phyloP scores from a whole-genome alignment of 1,284 basidiomycete genomes.

The Boletellus deceptivus region DNA sequence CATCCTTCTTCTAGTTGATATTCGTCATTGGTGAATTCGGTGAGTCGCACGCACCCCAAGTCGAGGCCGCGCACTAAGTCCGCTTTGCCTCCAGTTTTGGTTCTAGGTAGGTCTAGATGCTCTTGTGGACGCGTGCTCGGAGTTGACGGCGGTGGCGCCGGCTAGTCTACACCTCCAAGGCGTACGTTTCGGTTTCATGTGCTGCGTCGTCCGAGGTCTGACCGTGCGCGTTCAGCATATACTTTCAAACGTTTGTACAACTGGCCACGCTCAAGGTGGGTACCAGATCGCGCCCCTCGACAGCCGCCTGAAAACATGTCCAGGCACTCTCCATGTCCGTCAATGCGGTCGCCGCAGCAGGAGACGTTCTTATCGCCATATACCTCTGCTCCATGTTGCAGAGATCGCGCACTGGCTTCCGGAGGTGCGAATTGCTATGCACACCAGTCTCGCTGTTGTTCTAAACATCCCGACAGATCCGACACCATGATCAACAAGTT shows the following conservation, averaged over 20 bases:
- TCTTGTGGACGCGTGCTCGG: neutral
- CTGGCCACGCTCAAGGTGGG: constrained; percentile 34
- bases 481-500: constrained; percentile 50
- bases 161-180: constrained; percentile 40
- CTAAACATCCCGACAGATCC: constrained; percentile 34
- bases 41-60: constrained; percentile 25
- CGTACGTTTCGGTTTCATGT: constrained; percentile 33
- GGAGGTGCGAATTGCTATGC: constrained; percentile 35
- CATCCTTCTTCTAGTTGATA: constrained; percentile 16
- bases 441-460: neutral
- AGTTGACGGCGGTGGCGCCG: neutral
- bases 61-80: constrained; percentile 5
- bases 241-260: constrained; percentile 40
- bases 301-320: neutral
- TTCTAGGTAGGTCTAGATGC: constrained; percentile 21
- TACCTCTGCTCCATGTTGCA: constrained; percentile 52
- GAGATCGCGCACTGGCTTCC: constrained; percentile 55
- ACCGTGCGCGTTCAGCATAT: constrained; percentile 21
- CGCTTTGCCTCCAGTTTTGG: constrained; percentile 9
- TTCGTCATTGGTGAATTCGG: constrained; percentile 54
- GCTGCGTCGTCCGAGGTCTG: neutral
- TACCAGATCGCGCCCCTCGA: neutral
- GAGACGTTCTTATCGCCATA: constrained; percentile 56
- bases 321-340: constrained; percentile 50
- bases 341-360: constrained; percentile 57